These are phyloP conservation scores for Raddia distichophylla DNA, from an alignment of 176 grass and related monocot species.

Conservation along the genomic window DNA sequence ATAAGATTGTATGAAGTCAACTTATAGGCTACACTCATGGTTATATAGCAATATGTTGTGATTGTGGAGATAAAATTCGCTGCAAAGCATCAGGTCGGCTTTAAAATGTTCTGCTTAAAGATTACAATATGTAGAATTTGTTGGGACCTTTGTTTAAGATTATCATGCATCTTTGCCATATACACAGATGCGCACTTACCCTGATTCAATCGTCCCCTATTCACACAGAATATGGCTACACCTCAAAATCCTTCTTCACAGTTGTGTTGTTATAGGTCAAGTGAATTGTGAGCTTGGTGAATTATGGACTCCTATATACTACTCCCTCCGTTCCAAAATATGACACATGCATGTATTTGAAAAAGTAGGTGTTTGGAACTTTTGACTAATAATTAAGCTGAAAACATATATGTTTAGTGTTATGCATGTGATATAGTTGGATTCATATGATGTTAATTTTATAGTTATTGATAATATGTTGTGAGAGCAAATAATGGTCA, in stretches of 20 bases:
- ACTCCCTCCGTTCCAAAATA: too few relatives aligned
- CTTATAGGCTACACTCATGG: background rate
- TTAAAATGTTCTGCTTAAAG: background rate
- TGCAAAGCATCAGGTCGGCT: background rate
- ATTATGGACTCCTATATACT: background rate
- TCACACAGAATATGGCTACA: background rate
- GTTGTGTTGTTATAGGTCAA: too few relatives aligned
- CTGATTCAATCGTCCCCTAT: background rate
- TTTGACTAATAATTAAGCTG: too few relatives aligned
- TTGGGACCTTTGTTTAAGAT: background rate
- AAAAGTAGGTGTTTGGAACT: too few relatives aligned
- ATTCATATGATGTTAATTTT: too few relatives aligned
- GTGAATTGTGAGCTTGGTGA: background rate
- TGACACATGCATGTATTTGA: too few relatives aligned
- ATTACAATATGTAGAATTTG: background rate
- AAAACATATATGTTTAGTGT: too few relatives aligned
- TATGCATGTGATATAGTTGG: too few relatives aligned
- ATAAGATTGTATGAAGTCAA: constrained; percentile 8
- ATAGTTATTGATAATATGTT: too few relatives aligned
- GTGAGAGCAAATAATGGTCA: too few relatives aligned
- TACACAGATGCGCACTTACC: background rate
- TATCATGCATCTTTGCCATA: background rate
- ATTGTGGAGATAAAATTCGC: background rate
- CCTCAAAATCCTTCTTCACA: constrained; percentile 3
- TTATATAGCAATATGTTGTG: background rate